Conservation (phyloP, 2,329 filamentous ascomycete genomes). For the Cercospora nicotianae region DNA sequence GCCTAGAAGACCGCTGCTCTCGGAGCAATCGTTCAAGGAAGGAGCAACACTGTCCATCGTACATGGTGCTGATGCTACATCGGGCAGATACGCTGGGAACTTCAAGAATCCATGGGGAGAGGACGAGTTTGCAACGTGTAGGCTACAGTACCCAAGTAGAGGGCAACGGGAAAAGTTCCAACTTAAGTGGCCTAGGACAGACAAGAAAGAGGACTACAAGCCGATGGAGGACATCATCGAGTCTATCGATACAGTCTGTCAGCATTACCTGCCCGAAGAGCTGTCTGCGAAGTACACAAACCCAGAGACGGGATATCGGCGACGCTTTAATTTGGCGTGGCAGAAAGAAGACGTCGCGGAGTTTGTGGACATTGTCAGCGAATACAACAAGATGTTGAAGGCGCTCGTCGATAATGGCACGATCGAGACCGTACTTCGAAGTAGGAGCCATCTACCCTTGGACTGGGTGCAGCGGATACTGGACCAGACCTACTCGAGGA, state of each 20-base stretch:
- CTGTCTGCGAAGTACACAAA: constrained; percentile 68
- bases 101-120: constrained; percentile 51
- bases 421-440: constrained; percentile 70
- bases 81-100: constrained; percentile 44
- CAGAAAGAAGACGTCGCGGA: constrained; percentile 63
- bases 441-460: constrained; percentile 68
- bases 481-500: constrained; percentile 82
- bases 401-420: constrained; percentile 67
- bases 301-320: constrained; percentile 70
- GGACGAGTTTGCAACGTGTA: constrained; percentile 45
- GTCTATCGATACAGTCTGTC: constrained; percentile 59
- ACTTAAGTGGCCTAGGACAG: constrained; percentile 67
- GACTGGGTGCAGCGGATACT: constrained; percentile 68
- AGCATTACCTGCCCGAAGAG: constrained; percentile 74
- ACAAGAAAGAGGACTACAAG: constrained; percentile 61
- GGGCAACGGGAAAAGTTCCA: constrained; percentile 57
- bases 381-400: constrained; percentile 74
- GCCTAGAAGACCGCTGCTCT: constrained; percentile 28
- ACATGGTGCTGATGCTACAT: constrained; percentile 46
- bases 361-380: constrained; percentile 70
- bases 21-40: constrained; percentile 27
- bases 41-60: constrained; percentile 39
- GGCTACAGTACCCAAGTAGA: constrained; percentile 81
- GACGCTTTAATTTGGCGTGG: constrained; percentile 73
- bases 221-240: constrained; percentile 62